Evolutionary conservation across 176 grass and related monocot genomes (phyloP), one percentile per base, ranked within the genome.

Genomic region (Rhynchospora pubera): DNA sequence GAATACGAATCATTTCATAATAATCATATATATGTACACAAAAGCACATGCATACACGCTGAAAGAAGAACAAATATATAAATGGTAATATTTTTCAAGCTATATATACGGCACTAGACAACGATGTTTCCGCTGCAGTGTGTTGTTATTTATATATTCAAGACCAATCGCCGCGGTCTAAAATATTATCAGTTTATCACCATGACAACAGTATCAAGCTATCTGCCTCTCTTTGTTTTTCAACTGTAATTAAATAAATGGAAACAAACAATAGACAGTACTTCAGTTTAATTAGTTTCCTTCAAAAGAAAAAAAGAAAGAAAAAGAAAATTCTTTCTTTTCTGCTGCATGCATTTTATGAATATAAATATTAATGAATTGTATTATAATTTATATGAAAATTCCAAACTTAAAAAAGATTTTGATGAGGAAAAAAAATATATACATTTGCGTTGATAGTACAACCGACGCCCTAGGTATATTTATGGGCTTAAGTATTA

Each of bases 11-110:
- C 18, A 28, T 57, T 53, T 43, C 51, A 28, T 79, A n/a, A n/a
- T n/a, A 79, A 57, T 57, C 51, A 57, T 77, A 79, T 57, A 28
- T 58, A 79, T 74, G n/a, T 43, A 60, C 57, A 65, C 79, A 65
- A 81, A 39, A 62, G 18, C 43, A 50, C 59, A 81, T 81, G 77
- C 8, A 64, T 62, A 15, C 26, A n/a, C 44, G 8, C 23, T 57
- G 14, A 45, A 61, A 79, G 24, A 18, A 79, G n/a, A 79, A 62
- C 22, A 5, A 18, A 76, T 19, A 3, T 15, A 26, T 52, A 73
- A 73, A 48, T 73, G 68, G 12, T 19, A 16, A 48, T 9, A 8
- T 9, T n/a, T 73, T 43, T 48, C 9, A 73, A 18, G 0, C 34
- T 14, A 43, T n/a, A n/a, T n/a, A n/a, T 61, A 62, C 77, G 45